These are phyloP conservation scores for Xylaria sp. DNA, from an alignment of 2,329 filamentous ascomycete genomes.

Conservation along the genomic window DNA sequence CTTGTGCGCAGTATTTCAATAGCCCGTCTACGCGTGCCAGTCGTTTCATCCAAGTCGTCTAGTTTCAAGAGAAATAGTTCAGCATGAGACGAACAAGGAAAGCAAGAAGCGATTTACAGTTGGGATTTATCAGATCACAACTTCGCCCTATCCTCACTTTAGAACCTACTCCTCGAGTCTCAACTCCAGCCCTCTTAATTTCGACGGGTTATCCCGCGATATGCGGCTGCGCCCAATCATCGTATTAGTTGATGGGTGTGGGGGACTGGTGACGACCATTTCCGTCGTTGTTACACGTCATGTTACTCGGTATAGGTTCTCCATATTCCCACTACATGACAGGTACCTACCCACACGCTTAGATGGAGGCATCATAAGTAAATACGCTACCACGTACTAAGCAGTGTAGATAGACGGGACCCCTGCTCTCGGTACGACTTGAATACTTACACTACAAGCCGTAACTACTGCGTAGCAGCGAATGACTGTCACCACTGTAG, in stretches of 20 bases:
- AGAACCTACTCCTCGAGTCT: not conserved
- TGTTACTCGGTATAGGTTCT: slow-evolving; percentile 3
- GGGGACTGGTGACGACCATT: slow-evolving; percentile 7
- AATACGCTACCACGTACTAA: not conserved
- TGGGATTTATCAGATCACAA: slow-evolving; percentile 7
- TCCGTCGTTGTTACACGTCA: slow-evolving; percentile 14
- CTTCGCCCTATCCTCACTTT: not conserved
- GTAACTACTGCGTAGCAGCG: slow-evolving; percentile 6
- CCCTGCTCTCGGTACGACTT: slow-evolving; percentile 14
- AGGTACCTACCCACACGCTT: slow-evolving; percentile 1
- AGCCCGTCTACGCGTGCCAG: not conserved
- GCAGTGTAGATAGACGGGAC: not conserved
- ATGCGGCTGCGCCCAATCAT: slow-evolving; percentile 11
- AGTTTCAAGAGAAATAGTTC: not conserved
- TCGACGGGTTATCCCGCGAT: slow-evolving; percentile 20
- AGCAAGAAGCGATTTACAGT: not conserved
- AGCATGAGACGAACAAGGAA: not conserved
- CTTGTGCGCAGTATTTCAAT: slow-evolving; percentile 10
- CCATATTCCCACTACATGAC: slow-evolving; percentile 17
- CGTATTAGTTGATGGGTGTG: not conserved
- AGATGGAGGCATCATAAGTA: slow-evolving; percentile 12
- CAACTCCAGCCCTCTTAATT: not conserved
- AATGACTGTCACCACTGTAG: slow-evolving; percentile 20
- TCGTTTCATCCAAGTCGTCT: not conserved
- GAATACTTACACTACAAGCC: not conserved